phyloP scores from a whole-genome alignment of 345 rosid species.

The Capsella bursapastoris region DNA sequence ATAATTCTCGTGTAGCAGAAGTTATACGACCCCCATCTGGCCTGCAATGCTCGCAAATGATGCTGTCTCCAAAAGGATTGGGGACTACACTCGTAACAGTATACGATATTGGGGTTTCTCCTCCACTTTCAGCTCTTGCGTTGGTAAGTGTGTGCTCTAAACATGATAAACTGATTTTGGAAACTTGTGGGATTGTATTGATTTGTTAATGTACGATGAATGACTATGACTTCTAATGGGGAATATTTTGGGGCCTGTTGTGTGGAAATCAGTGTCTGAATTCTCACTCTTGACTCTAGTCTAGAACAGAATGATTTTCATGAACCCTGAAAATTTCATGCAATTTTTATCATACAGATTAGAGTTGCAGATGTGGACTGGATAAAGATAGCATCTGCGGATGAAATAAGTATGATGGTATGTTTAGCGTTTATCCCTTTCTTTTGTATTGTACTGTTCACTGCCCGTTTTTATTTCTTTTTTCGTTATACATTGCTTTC shows the following conservation, averaged over 20 bases:
- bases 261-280: neutral
- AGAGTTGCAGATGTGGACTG: conserved; percentile 92
- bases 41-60: conserved; percentile 76
- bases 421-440: conserved; percentile 38
- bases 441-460: neutral
- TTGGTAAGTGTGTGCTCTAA: conserved; percentile 54
- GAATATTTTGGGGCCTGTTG: conserved; percentile 12
- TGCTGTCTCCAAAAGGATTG: conserved; percentile 74
- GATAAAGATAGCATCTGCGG: conserved; percentile 79
- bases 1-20: conserved; percentile 83
- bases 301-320: conserved; percentile 15
- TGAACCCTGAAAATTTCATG: conserved; percentile 31
- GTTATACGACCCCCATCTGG: conserved; percentile 68
- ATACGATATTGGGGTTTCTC: conserved; percentile 80
- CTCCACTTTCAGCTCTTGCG: conserved; percentile 72
- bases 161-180: neutral
- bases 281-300: conserved; percentile 6
- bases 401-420: conserved; percentile 89
- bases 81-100: conserved; percentile 82
- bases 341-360: conserved; percentile 57
- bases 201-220: conserved; percentile 18
- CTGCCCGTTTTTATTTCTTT: neutral
- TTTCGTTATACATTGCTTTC: conserved; percentile 23
- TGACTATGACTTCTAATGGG: neutral
- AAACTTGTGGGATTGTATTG: conserved; percentile 9